phyloP scores from a whole-genome alignment of 192 early-diverging fungal species.

The Coemansia sp. region DNA sequence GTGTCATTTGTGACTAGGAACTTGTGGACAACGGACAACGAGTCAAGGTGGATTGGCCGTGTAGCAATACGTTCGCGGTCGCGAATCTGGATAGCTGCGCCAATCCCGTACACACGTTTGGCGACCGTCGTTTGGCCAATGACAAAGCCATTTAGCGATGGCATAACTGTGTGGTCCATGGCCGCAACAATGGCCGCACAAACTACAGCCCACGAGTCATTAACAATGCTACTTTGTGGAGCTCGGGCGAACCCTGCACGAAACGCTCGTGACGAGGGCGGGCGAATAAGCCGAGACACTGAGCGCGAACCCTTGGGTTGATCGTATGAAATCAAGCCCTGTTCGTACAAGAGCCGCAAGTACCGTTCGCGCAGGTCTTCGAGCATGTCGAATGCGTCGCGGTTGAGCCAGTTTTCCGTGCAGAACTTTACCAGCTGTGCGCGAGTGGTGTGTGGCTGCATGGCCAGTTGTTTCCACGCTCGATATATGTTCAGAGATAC shows the following conservation, averaged over 20 bases:
- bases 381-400: conserved; percentile 22
- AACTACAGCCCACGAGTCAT: neutral
- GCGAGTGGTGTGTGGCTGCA: neutral
- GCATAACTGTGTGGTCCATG: neutral
- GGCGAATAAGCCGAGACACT: neutral
- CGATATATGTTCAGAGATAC: neutral
- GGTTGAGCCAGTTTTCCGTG: conserved; percentile 4
- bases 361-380: conserved; percentile 42
- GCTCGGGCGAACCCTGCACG: neutral
- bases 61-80: neutral
- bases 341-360: conserved; percentile 10
- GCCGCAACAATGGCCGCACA: neutral
- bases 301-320: neutral
- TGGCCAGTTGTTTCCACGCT: neutral
- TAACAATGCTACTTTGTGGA: neutral
- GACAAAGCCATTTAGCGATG: neutral
- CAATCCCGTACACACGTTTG: neutral
- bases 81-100: neutral
- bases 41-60: neutral
- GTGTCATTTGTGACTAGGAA: neutral
- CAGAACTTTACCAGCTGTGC: no score
- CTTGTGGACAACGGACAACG: neutral
- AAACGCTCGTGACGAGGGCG: neutral
- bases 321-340: neutral
- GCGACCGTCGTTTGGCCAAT: neutral